Base-by-base conservation (phyloP, 495 filamentous ascomycete species). In the Penicillium tannophilum region DNA sequence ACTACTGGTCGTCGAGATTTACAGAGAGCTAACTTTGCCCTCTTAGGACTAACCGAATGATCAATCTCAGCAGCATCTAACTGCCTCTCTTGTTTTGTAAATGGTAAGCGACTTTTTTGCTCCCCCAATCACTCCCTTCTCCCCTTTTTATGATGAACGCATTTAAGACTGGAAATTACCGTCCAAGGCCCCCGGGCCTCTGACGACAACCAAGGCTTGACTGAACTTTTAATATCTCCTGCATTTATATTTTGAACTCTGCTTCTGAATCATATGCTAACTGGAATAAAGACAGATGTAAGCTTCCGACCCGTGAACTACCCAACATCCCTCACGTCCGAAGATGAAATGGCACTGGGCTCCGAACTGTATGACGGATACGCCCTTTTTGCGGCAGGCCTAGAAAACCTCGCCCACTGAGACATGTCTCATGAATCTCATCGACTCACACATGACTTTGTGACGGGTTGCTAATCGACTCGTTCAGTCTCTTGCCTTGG, bases 321-420 rank as follows among this genome's bases (percentile, higher is more conserved):
- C 24, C 36, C 30, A 26, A 55, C 17, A 33, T 69, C 58, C 56
- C 51, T 31, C 26, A 17, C 31, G 57, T 73, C 70, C 76, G 65
- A 89, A 91, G 93, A 98, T 97, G 93, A 96, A 91, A 82, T 83
- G 93, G 93, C 94, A 98, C 94, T 98, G 94, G 94, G 95, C 94
- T 96, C 93, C 91, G 93, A 98, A 28, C 28, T 5, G 6, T 76
- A 80, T 92, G 90, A 92, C 79, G 86, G 91, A 96, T 78, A 94
- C 79, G 91, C 91, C 92, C 54, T 84, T 82, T 85, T 91, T 90
- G 91, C 72, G 93, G 91, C 91, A 96, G 93, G 93, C 94, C 91
- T 97, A 97, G 93, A 97, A 98, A 98, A 97, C 94, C 93, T 96
- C 85, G 92, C 91, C 93, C 90, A 92, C 94, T 98, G 94, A 98